phyloP scores from a whole-genome alignment of 768 basidiomycete species.

The Aureoboletus auriporus region DNA sequence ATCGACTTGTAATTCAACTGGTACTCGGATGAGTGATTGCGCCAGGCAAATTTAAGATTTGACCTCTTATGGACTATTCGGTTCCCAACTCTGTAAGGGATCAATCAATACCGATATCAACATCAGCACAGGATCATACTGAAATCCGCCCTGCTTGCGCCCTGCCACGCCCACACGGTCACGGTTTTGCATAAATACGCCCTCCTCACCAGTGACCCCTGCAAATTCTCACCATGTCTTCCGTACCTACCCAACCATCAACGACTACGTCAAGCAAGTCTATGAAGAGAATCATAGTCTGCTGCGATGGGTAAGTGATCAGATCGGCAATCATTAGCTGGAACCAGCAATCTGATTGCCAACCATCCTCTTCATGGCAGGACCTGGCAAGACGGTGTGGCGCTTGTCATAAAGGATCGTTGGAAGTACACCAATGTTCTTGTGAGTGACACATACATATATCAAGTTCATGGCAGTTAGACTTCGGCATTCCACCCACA shows the following conservation, averaged over 20 bases:
- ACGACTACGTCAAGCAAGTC: conserved; percentile 5
- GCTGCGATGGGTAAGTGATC: conserved; percentile 64
- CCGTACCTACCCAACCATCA: background rate
- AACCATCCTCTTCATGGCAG: conserved; percentile 30
- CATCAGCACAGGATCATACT: background rate
- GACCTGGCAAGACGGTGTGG: conserved; percentile 69
- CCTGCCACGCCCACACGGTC: background rate
- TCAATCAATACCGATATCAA: background rate
- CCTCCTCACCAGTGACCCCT: background rate
- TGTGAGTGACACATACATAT: conserved; percentile 27
- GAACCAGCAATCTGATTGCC: background rate
- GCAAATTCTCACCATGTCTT: conserved; percentile 13
- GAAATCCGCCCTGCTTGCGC: background rate
- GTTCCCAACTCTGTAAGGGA: no score
- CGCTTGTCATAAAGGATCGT: conserved; percentile 31
- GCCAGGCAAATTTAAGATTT: no score
- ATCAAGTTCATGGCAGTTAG: background rate
- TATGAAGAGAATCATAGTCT: conserved; percentile 63
- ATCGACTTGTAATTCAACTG: no score
- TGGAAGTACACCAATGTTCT: conserved; percentile 56
- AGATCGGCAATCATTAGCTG: background rate
- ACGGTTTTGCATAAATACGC: conserved; percentile 24
- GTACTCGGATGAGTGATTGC: no score
- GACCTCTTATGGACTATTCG: no score
- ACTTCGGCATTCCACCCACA: conserved; percentile 16